Conservation (phyloP, 495 filamentous ascomycete species). For the Cladorrhinum samala region DNA sequence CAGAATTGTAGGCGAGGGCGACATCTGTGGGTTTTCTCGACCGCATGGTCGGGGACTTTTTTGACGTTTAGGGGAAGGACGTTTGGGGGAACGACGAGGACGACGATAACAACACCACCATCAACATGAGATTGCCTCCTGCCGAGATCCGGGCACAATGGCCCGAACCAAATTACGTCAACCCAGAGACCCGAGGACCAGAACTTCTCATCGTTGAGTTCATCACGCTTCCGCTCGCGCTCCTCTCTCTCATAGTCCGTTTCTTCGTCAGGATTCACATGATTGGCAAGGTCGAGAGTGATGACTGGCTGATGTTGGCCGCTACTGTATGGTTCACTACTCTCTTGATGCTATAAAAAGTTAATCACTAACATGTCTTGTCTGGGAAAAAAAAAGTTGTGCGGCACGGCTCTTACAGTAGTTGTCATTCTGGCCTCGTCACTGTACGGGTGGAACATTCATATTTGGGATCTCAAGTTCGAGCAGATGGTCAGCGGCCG, state of each 20-base stretch:
- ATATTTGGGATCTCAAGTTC: constrained; percentile 21
- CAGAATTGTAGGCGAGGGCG: no score
- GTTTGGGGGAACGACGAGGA: not conserved
- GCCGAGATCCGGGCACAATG: constrained; percentile 38
- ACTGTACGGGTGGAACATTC: constrained; percentile 22
- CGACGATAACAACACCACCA: not conserved
- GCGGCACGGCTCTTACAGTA: constrained; percentile 18
- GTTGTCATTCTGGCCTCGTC: constrained; percentile 20
- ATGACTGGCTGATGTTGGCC: constrained; percentile 29
- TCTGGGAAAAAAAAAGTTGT: constrained; percentile 12
- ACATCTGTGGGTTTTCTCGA: no score
- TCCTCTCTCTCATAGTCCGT: constrained; percentile 17
- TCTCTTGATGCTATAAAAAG: not conserved
- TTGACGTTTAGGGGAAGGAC: not conserved
- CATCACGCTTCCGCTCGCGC: constrained; percentile 14
- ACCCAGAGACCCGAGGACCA: constrained; percentile 47
- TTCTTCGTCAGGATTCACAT: constrained; percentile 18
- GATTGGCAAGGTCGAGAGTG: constrained; percentile 15
- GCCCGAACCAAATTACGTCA: constrained; percentile 50
- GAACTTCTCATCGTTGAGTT: constrained; percentile 21
- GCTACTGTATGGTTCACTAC: constrained; percentile 16
- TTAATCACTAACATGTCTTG: not conserved
- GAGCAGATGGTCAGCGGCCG: constrained; percentile 12
- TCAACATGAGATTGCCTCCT: constrained; percentile 42
- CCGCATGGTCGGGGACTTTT: constrained; percentile 1